A percentile compares a stretch with the other conserved stretches of the same genome.
Conservation (phyloP, 1,284 basidiomycete species). For the Wolfiporia cocos region DNA sequence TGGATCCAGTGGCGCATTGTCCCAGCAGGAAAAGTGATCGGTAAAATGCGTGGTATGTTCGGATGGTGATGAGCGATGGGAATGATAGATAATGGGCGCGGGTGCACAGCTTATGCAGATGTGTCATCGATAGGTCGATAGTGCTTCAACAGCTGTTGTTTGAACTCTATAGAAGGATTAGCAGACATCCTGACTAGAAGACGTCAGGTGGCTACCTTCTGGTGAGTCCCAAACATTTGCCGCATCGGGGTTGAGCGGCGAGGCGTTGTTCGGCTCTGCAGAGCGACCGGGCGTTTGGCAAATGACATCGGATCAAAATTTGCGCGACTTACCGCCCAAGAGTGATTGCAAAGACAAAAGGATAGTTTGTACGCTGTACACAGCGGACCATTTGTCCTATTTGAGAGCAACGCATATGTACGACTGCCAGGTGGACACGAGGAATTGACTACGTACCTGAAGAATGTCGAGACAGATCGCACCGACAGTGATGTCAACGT, state of each 20-base stretch:
- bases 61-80: background rate
- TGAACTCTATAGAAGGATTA: constrained; percentile 54
- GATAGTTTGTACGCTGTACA: constrained; percentile 85
- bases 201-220: constrained; percentile 39
- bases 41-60: no score
- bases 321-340: constrained; percentile 58
- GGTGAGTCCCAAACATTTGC: constrained; percentile 70
- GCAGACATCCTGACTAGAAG: background rate
- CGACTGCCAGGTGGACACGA: background rate
- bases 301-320: background rate
- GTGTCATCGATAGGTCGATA: constrained; percentile 54
- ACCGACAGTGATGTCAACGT: constrained; percentile 74
- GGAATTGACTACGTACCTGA: constrained; percentile 40
- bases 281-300: background rate
- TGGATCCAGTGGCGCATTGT: no score
- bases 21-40: constrained; percentile 8
- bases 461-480: constrained; percentile 83
- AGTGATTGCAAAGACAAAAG: constrained; percentile 82
- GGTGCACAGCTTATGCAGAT: constrained; percentile 27
- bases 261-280: constrained; percentile 84
- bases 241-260: constrained; percentile 80
- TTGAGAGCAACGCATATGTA: background rate
- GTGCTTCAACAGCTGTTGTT: constrained; percentile 64
- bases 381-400: constrained; percentile 87
- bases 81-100: background rate